phyloP scores from a whole-genome alignment of 306 rosid genomes.

The Rubus parviflorus region DNA sequence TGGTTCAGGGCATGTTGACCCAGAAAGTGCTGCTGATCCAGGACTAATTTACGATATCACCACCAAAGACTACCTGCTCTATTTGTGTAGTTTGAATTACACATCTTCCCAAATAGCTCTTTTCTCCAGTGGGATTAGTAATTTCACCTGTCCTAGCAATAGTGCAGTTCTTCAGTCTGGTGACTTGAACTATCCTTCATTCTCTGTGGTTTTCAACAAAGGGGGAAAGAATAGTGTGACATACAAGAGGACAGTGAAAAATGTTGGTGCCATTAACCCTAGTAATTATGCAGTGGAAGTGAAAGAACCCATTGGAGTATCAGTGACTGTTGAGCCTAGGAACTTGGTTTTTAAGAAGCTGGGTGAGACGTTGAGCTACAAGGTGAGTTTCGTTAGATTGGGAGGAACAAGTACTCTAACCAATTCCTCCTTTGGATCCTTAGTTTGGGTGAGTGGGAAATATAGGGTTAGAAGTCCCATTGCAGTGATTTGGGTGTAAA shows the following conservation, averaged over 20 bases:
- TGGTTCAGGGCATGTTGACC: constrained; percentile 74
- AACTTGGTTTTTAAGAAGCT: constrained; percentile 38
- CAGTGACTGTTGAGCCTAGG: constrained; percentile 45
- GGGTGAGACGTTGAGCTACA: constrained; percentile 56
- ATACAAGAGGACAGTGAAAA: constrained; percentile 56
- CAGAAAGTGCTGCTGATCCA: constrained; percentile 67
- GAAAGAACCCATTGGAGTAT: constrained; percentile 48
- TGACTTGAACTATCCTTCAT: constrained; percentile 74
- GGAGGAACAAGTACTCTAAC: constrained; percentile 19
- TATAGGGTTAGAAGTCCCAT: constrained; percentile 65
- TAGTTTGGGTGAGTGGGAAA: constrained; percentile 45
- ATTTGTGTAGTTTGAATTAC: constrained; percentile 60
- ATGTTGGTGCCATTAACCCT: constrained; percentile 44
- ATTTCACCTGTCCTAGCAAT: constrained; percentile 37
- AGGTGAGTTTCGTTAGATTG: constrained; percentile 40
- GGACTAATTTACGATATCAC: constrained; percentile 63
- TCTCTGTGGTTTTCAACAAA: constrained; percentile 42
- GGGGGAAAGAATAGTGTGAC: constrained; percentile 32
- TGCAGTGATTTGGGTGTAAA: constrained; percentile 51
- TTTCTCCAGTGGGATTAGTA: constrained; percentile 33
- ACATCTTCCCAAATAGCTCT: constrained; percentile 54
- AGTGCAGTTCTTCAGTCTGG: constrained; percentile 33
- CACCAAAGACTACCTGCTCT: constrained; percentile 44
- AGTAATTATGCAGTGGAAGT: constrained; percentile 53
- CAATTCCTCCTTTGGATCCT: constrained; percentile 50